Evolutionary conservation across 257 asterid species (phyloP), one percentile per base, ranked within the genome.

Genomic region (Paulownia fortunei): DNA sequence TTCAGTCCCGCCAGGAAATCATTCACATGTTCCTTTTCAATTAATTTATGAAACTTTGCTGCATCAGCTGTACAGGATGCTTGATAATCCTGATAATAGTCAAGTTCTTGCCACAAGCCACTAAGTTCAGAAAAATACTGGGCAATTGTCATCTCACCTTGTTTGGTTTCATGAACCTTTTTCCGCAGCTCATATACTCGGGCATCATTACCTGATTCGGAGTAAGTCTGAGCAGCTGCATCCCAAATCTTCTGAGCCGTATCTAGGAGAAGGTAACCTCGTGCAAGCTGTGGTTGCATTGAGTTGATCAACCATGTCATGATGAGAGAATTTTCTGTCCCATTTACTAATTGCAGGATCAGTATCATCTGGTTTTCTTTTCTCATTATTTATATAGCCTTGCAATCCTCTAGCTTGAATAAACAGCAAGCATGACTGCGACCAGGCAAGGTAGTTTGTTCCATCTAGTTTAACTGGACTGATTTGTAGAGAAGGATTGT

Each of bases 261-360:
- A 59, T 59, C 18, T 27, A 23, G 39, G 16, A 59, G 37, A 9
- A 58, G 32, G 15, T 63, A 34, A 4, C 27, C 46, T 30, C 27
- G 15, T 6, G 52, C 71, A 65, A 65, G 26, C 1, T 37, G 32
- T 16, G 52, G 71, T 37, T 65, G 69, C 69, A 65, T 65, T 7
- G 32, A 65, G 8, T 36, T 64, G 52, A 65, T 65, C 7, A 37
- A 9, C 71, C 52, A 65, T 21, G 52, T 18, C 71, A 65, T 63
- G 46, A 32, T 2, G 7, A 37, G n/a, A n/a, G 15, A 37, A 37
- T n/a, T 65, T 2, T 64, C 26, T 19, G 34, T 42, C 49, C 49
- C 49, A 42, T 11, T 42, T 8, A 15, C 13, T 42, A 11, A 8
- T 0, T 37, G 1, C 44, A 5, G 44, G 44, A 37, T 7, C 8